phyloP scores from a whole-genome alignment of 768 basidiomycete species.

The Russula foetens region DNA sequence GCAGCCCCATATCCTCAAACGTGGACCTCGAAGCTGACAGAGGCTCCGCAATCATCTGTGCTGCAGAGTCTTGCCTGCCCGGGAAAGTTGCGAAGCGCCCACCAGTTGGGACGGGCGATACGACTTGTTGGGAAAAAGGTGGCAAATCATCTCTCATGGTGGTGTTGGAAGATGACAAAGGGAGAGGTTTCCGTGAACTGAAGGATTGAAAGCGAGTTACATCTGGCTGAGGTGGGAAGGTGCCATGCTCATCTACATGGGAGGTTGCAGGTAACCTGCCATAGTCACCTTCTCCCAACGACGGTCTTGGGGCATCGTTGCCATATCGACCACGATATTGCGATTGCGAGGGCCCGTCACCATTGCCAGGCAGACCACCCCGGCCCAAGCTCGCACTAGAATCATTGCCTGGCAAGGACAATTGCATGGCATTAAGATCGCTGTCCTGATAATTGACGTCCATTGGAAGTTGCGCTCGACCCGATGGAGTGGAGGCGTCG shows the following conservation, averaged over 20 bases:
- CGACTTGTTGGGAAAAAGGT: not conserved
- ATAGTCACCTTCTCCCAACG: not conserved
- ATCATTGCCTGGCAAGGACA: not conserved
- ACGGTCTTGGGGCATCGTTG: not conserved
- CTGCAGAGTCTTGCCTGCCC: conserved; percentile 27
- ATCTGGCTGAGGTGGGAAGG: not conserved
- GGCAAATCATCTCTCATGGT: not conserved
- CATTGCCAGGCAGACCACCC: not conserved
- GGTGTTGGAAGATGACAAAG: not conserved
- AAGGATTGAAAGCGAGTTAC: not conserved
- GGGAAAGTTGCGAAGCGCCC: conserved; percentile 66
- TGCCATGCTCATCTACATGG: conserved; percentile 2
- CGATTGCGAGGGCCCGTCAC: not conserved
- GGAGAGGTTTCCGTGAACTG: not conserved
- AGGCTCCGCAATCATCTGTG: conserved; percentile 1
- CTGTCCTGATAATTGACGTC: not conserved
- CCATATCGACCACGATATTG: not conserved
- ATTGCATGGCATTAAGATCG: not conserved
- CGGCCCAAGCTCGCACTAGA: not conserved
- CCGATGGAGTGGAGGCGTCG: conserved; percentile 31
- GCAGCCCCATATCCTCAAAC: conserved; percentile 3
- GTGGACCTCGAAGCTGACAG: conserved; percentile 15
- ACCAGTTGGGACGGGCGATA: conserved; percentile 22
- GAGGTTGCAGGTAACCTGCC: not conserved
- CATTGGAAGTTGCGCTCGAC: conserved; percentile 7